Conservation (phyloP, 139 green algal genomes). For the Haematococcus sp. region DNA sequence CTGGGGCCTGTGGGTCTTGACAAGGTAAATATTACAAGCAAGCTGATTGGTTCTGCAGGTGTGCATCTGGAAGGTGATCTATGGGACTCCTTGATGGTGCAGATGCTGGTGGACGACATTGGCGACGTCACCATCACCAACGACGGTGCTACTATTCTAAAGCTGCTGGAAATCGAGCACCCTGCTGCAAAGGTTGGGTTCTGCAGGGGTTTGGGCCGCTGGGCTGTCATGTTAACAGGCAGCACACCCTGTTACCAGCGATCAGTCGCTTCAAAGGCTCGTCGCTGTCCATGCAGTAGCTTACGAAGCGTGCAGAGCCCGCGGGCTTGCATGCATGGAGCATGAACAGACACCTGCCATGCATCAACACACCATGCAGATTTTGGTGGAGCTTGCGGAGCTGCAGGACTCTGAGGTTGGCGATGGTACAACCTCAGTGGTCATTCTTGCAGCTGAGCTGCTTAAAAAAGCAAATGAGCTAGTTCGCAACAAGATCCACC, state of each 20-base stretch:
- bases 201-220: no score
- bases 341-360: not conserved
- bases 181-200: slow-evolving; percentile 92
- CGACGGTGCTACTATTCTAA: slow-evolving; percentile 98
- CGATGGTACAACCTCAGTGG: slow-evolving; percentile 97
- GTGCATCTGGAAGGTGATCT: no score
- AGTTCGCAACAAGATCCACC: slow-evolving; percentile 94
- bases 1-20: slow-evolving; percentile 96
- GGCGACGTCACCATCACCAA: slow-evolving; percentile 99
- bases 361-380: slow-evolving; percentile 54
- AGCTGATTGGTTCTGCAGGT: no score
- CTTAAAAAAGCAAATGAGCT: slow-evolving; percentile 94
- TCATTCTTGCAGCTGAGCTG: slow-evolving; percentile 96
- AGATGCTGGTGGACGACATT: slow-evolving; percentile 99
- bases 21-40: slow-evolving; percentile 74
- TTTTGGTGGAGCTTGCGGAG: slow-evolving; percentile 98
- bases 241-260: no score
- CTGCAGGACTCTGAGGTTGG: slow-evolving; percentile 98
- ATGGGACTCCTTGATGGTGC: not conserved
- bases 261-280: not conserved
- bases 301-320: no score
- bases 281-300: not conserved
- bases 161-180: slow-evolving; percentile 97
- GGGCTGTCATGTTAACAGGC: no score
- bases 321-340: not conserved